Evolutionary conservation across 257 asterid species (phyloP).

Genomic region (Capsicum rhomboideum): DNA sequence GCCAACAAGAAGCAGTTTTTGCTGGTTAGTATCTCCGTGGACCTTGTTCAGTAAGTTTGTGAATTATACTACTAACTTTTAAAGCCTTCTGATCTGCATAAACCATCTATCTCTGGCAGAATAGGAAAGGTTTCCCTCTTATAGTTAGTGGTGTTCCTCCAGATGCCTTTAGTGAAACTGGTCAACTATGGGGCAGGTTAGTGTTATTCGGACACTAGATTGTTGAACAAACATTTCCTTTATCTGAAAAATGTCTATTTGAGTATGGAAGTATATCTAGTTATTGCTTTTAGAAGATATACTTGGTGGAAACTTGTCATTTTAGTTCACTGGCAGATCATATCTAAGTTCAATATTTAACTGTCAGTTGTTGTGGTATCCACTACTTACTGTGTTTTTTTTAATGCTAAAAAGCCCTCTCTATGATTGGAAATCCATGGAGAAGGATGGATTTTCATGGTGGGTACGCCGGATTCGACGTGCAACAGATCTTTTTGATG

Average conservation of each 20-base stretch:
- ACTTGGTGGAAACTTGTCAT: neutral
- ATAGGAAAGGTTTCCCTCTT: constrained; percentile 67
- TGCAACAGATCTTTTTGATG: constrained; percentile 84
- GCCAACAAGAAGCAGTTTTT: constrained; percentile 86
- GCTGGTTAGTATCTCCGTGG: constrained; percentile 51
- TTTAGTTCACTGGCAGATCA: neutral
- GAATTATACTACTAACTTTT: constrained; percentile 3
- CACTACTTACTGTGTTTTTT: constrained; percentile 12
- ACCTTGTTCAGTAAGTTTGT: neutral
- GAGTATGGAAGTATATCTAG: neutral
- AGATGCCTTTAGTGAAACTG: constrained; percentile 94
- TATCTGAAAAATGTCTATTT: neutral
- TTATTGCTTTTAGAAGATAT: neutral
- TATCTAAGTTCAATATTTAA: neutral
- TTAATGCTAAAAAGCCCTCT: constrained; percentile 56
- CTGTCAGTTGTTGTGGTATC: neutral
- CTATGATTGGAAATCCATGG: constrained; percentile 97
- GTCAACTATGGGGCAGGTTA: constrained; percentile 98
- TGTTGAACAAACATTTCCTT: neutral
- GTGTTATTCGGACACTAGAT: neutral
- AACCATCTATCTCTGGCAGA: constrained; percentile 34
- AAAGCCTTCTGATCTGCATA: constrained; percentile 9
- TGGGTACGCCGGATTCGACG: constrained; percentile 80
- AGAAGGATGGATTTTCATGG: constrained; percentile 83
- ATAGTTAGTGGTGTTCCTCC: constrained; percentile 98